These are phyloP conservation scores for Microsporum audouinii DNA, from an alignment of 2,329 filamentous ascomycete genomes.

Conservation along the genomic window DNA sequence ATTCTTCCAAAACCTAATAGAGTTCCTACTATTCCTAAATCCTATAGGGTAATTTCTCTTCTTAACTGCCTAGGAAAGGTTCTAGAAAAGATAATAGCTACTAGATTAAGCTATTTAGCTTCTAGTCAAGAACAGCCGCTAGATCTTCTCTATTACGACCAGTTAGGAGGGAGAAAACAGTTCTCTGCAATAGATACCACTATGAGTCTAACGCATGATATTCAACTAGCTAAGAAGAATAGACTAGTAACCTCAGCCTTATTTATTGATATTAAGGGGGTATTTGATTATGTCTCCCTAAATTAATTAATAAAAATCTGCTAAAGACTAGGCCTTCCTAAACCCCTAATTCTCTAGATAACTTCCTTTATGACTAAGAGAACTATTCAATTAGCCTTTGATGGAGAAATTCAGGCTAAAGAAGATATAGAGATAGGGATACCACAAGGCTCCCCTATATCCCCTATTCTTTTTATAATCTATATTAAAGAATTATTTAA, in stretches of 20 bases:
- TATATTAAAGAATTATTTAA: not conserved
- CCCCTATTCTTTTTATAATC: not conserved
- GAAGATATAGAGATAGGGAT: not conserved
- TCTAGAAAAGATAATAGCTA: constrained; percentile 19
- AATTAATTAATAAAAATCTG: not conserved
- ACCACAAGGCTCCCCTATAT: not conserved
- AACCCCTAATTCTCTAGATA: not conserved
- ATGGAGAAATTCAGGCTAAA: not conserved
- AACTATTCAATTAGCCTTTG: not conserved
- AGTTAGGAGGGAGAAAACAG: not conserved
- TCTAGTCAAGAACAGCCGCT: constrained; percentile 1
- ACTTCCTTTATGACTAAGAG: not conserved
- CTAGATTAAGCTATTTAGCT: constrained; percentile 7
- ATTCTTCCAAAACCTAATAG: constrained; percentile 19
- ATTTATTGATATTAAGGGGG: not conserved
- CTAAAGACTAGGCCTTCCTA: not conserved
- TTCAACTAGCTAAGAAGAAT: not conserved
- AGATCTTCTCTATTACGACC: not conserved
- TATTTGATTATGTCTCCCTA: not conserved
- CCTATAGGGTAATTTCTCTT: constrained; percentile 20
- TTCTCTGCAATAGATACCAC: not conserved
- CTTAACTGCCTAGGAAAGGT: constrained; percentile 21
- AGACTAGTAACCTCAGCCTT: not conserved
- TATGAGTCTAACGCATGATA: not conserved
- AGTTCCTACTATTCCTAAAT: constrained; percentile 13